Evolutionary conservation across 2,329 filamentous ascomycete genomes (phyloP), one percentile per base, ranked within the genome.

Genomic region (Arthrobotrys conoides): DNA sequence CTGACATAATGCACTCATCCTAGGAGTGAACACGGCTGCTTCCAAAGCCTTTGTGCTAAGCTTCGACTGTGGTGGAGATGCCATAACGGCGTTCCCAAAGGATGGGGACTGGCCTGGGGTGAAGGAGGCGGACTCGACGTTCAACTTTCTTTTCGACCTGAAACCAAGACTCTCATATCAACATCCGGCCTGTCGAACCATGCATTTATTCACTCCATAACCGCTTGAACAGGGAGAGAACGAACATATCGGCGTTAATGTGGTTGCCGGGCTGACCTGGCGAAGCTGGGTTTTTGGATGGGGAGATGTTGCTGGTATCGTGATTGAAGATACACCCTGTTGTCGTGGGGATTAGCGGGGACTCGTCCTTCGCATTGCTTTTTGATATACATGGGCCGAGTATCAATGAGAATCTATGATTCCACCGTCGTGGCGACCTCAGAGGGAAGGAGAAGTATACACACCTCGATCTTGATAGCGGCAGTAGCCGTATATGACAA

Each of bases 121-220:
- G 84, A 99, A 99, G 59, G 95, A 93, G 12, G 96, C 95, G 8
- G 96, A 98, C 83, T 98, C 96, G 83, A 97, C 96, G 84, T 97
- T 99, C 81, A 99, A 88, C 30, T 91, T 87, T 84, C 94, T 96
- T 85, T 93, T 93, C 68, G 75, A 78, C 75, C 75, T 78, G 64
- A 18, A 65, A 53, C 46, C 22, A 59, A 48, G 33, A 66, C 49
- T 69, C 46, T 63, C 55, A 55, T 66, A 55, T 77, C 73, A 77
- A 65, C 73, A 77, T 64, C 44, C 41, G 33, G 20, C 57, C 49
- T 38, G 22, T 57, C 16, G 59, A 24, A 51, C 22, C 38, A 41
- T 41, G 16, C 5, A 41, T 41, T 27, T 14, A 16, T 20, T 33
- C 14, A 24, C 20, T 64, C 41, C 61, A 59, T 22, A 57, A 64